These are phyloP conservation scores for Candida silvicultrix DNA, from an alignment of 805 yeast genomes.

Conservation along the genomic window DNA sequence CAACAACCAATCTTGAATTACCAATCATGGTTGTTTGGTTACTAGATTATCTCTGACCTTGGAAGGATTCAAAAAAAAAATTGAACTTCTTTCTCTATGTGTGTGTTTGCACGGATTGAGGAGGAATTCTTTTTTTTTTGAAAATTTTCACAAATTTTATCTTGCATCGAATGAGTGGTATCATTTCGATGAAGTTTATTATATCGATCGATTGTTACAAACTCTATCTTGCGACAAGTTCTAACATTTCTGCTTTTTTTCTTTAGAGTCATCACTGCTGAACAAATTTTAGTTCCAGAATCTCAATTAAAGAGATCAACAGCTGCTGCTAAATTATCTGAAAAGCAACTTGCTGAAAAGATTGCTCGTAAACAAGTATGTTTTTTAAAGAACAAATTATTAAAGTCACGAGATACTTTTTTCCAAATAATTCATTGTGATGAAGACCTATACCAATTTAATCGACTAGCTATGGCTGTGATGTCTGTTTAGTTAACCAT, in stretches of 20 bases:
- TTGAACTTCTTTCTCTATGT: no score
- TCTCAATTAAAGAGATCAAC: constrained; percentile 77
- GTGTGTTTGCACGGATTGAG: neutral
- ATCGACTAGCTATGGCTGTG: constrained; percentile 68
- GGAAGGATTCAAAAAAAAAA: no score
- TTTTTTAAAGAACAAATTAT: no score
- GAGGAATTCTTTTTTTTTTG: no score
- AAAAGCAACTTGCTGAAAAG: constrained; percentile 75
- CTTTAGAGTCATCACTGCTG: constrained; percentile 27
- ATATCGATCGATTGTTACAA: no score
- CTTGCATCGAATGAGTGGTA: constrained; percentile 24
- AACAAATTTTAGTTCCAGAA: constrained; percentile 61
- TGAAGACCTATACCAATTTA: constrained; percentile 48
- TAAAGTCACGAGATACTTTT: no score
- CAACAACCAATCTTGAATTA: constrained; percentile 5
- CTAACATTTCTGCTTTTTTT: no score
- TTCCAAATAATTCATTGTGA: constrained; percentile 25
- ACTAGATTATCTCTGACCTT: constrained; percentile 24
- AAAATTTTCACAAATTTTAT: no score
- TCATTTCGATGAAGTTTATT: constrained; percentile 24
- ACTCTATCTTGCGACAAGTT: no score
- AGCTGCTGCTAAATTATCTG: constrained; percentile 71
- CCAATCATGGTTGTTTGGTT: constrained; percentile 12
- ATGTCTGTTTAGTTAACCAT: constrained; percentile 67
- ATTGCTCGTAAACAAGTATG: constrained; percentile 77